These are phyloP conservation scores for Aspergillus sclerotialis DNA, from an alignment of 2,329 filamentous ascomycete species.

Conservation along the genomic window DNA sequence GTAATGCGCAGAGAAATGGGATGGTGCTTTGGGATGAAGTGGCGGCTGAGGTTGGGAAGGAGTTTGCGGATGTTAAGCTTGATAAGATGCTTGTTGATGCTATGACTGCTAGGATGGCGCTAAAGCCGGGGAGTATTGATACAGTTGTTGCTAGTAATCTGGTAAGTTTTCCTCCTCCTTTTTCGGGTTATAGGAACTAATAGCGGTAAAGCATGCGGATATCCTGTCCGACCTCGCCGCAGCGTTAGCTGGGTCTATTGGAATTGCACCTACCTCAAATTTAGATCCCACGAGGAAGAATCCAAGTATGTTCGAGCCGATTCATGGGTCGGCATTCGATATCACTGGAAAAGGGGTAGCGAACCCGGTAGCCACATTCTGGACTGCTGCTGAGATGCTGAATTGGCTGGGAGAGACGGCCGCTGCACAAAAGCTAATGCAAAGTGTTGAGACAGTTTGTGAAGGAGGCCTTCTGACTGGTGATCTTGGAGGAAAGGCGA, in stretches of 20 bases:
- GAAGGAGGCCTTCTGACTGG: conserved; percentile 49
- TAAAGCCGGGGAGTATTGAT: conserved; percentile 53
- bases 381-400: conserved; percentile 64
- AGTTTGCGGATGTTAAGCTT: conserved; percentile 54
- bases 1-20: conserved; percentile 58
- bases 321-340: conserved; percentile 58
- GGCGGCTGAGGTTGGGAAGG: conserved; percentile 46
- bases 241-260: conserved; percentile 62
- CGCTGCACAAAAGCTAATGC: conserved; percentile 52
- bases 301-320: conserved; percentile 58
- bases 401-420: conserved; percentile 55
- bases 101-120: conserved; percentile 59
- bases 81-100: conserved; percentile 64
- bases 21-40: conserved; percentile 65
- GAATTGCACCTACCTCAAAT: conserved; percentile 64
- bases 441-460: conserved; percentile 55
- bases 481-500: conserved; percentile 53
- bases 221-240: conserved; percentile 66
- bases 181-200: neutral
- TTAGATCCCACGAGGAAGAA: conserved; percentile 57
- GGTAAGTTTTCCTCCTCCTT: conserved; percentile 12
- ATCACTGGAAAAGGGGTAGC: conserved; percentile 56
- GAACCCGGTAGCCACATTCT: conserved; percentile 61
- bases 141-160: conserved; percentile 60
- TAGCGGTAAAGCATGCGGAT: conserved; percentile 46